Percentiles rank a stretch among this genome's conserved stretches.
Evolutionary conservation across 2,329 filamentous ascomycete genomes (phyloP).

Genomic region (Fusarium anthophilum): DNA sequence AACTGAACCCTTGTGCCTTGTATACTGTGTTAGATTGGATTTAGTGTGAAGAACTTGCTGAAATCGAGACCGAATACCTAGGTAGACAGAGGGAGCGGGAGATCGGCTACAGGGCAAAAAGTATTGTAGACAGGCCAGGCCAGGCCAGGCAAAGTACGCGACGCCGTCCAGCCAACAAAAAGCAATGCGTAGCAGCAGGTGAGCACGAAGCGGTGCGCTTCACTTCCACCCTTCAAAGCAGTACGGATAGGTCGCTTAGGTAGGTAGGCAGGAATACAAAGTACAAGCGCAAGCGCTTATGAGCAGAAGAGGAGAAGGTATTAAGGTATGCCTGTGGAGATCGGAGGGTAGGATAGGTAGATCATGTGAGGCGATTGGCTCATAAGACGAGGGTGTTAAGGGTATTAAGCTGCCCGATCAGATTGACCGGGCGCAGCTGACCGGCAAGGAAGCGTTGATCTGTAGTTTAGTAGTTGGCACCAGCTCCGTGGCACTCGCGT

Average conservation of each 20-base stretch:
- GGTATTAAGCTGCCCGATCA: neutral
- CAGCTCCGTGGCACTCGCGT: neutral
- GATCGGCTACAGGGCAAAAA: neutral
- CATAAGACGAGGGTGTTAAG: slow-evolving; percentile 10
- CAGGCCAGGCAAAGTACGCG: neutral
- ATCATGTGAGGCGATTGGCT: slow-evolving; percentile 33
- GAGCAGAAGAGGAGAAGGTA: slow-evolving; percentile 1
- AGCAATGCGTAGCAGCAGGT: slow-evolving; percentile 14
- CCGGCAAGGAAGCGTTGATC: neutral
- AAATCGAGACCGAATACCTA: neutral
- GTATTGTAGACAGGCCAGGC: neutral
- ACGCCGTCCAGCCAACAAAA: slow-evolving; percentile 18
- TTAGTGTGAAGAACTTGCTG: slow-evolving; percentile 1
- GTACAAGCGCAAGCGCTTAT: neutral
- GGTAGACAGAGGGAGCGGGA: slow-evolving; percentile 9
- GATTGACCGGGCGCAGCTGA: neutral
- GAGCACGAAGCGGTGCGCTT: neutral
- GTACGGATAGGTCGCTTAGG: neutral
- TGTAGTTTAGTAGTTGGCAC: neutral
- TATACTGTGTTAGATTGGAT: slow-evolving; percentile 17
- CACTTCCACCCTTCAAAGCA: neutral
- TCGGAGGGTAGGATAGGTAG: slow-evolving; percentile 13
- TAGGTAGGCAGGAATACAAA: neutral
- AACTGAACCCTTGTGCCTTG: slow-evolving; percentile 14
- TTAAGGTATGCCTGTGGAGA: slow-evolving; percentile 2